Evolutionary conservation across 2,329 filamentous ascomycete species (phyloP).

Genomic region (Podosphaera xanthii): DNA sequence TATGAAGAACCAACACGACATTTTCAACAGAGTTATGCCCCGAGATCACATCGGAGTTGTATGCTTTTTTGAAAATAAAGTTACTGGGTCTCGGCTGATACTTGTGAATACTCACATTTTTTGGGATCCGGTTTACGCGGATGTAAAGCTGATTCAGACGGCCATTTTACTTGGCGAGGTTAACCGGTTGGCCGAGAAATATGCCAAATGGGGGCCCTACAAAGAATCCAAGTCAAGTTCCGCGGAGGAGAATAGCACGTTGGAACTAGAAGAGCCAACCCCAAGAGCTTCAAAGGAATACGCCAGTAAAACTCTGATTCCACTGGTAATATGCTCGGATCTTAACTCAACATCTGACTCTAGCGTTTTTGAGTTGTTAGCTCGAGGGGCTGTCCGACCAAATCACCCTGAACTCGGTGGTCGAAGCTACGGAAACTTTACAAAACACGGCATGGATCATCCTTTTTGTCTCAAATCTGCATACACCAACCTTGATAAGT

Average conservation of each 20-base stretch:
- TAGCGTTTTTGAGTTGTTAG: constrained; percentile 76
- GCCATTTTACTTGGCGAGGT: constrained; percentile 88
- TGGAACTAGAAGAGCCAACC: constrained; percentile 27
- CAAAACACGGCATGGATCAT: constrained; percentile 74
- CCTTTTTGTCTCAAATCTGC: constrained; percentile 84
- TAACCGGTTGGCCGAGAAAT: constrained; percentile 66
- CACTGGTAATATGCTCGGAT: constrained; percentile 77
- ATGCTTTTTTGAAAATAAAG: constrained; percentile 75
- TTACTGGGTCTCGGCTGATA: constrained; percentile 76
- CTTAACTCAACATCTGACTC: constrained; percentile 82
- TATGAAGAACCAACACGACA: constrained; percentile 92
- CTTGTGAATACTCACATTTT: constrained; percentile 86
- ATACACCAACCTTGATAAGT: constrained; percentile 61
- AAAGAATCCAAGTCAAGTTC: constrained; percentile 43
- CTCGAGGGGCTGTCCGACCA: constrained; percentile 53
- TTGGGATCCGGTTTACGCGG: constrained; percentile 76
- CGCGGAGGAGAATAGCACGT: constrained; percentile 21
- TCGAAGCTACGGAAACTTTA: constrained; percentile 83
- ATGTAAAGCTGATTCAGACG: constrained; percentile 92
- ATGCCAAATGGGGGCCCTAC: constrained; percentile 53
- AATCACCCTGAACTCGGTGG: constrained; percentile 53
- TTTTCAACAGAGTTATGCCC: constrained; percentile 96
- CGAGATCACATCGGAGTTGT: constrained; percentile 92
- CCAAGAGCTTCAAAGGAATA: constrained; percentile 68
- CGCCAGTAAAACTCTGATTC: constrained; percentile 64